Conservation (phyloP, 768 basidiomycete species). For the Psilocybe cubensis region DNA sequence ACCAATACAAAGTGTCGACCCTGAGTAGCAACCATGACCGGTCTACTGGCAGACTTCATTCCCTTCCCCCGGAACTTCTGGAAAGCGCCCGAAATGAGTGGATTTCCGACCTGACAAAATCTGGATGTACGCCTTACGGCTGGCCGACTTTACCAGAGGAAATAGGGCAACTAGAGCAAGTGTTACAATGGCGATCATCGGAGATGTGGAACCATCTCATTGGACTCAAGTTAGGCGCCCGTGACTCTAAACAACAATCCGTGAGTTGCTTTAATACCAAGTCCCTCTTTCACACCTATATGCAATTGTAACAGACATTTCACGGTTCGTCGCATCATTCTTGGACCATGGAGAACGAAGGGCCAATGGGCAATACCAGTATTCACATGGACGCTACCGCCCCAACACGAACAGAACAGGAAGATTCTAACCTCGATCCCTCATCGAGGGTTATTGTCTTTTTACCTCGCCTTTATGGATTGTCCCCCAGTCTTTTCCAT, state of each 20-base stretch:
- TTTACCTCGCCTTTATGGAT: not conserved
- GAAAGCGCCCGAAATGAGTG: not conserved
- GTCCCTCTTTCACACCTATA: not conserved
- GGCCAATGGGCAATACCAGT: no score
- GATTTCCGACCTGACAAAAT: not conserved
- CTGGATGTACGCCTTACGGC: not conserved
- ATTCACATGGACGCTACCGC: no score
- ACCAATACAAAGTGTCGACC: no score
- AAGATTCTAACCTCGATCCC: no score
- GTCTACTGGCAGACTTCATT: not conserved
- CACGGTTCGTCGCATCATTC: not conserved
- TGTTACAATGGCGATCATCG: not conserved
- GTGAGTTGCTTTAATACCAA: not conserved
- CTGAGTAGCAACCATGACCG: no score
- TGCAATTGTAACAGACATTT: not conserved
- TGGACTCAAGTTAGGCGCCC: not conserved
- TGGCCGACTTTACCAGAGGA: not conserved
- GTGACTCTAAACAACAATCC: not conserved
- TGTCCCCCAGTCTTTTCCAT: not conserved
- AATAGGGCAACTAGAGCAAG: not conserved
- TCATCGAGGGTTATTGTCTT: no score
- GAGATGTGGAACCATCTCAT: not conserved
- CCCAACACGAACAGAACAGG: no score
- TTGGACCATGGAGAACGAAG: not conserved
- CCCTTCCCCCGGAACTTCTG: not conserved